phyloP scores from a whole-genome alignment of 2,329 filamentous ascomycete species.

The Aspergillus sp. region DNA sequence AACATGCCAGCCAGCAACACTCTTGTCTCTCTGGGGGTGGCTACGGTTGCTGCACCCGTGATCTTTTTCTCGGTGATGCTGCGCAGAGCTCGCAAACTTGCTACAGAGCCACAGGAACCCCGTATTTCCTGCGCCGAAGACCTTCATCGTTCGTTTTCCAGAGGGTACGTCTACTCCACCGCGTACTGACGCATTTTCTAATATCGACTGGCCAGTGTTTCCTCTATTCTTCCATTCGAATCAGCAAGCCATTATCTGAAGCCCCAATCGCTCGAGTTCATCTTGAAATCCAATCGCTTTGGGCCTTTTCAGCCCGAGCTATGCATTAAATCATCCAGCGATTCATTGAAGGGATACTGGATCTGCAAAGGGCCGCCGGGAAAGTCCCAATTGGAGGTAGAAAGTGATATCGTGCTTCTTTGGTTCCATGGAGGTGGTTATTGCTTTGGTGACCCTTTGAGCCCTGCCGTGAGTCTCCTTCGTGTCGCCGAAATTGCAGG shows the following conservation, averaged over 20 bases:
- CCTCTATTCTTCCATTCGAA: neutral
- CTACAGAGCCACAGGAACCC: neutral
- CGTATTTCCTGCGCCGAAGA: neutral
- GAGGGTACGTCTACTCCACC: neutral
- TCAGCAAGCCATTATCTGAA: neutral
- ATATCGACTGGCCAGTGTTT: neutral
- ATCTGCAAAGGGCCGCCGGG: conserved; percentile 2
- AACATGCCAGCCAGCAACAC: neutral
- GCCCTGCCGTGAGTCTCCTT: neutral
- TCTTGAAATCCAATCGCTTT: neutral
- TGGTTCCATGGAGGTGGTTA: conserved; percentile 3
- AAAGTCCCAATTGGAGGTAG: neutral
- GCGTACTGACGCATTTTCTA: neutral
- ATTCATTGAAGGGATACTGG: neutral
- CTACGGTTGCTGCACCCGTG: neutral
- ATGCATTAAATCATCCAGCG: neutral
- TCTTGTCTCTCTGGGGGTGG: neutral
- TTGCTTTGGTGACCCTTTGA: neutral
- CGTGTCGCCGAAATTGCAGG: neutral
- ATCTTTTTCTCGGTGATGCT: neutral
- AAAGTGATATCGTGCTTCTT: neutral
- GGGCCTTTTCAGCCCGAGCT: neutral
- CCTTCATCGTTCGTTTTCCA: neutral
- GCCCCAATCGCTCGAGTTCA: neutral
- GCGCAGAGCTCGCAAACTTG: neutral